Percentiles rank a stretch among this genome's conserved stretches.
Evolutionary conservation across 129 eudicot genomes (phyloP).

Genomic region (Lonicera japonica): DNA sequence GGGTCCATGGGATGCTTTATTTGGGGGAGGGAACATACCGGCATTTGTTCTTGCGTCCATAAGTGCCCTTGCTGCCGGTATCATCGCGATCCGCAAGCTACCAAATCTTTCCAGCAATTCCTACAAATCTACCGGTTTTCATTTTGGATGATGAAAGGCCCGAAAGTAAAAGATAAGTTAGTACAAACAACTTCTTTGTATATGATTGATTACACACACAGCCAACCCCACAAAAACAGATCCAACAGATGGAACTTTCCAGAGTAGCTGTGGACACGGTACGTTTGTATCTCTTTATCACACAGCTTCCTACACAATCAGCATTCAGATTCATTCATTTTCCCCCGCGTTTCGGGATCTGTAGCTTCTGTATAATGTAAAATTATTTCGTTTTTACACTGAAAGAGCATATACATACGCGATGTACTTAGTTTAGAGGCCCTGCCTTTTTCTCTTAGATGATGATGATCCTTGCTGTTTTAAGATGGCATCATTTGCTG

Average conservation of each 20-base stretch:
- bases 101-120: constrained; percentile 62
- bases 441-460: no score
- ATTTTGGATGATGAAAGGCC: constrained; percentile 52
- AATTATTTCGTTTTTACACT: no score
- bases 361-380: constrained; percentile 21
- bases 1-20: constrained; percentile 97
- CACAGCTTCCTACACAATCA: constrained; percentile 10
- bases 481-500: no score
- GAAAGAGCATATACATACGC: no score
- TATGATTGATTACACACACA: constrained; percentile 1
- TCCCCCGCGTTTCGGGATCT: constrained; percentile 9
- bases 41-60: constrained; percentile 91
- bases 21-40: constrained; percentile 95
- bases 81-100: constrained; percentile 62
- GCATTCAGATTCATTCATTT: constrained; percentile 19
- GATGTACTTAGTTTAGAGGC: no score
- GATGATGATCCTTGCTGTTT: no score
- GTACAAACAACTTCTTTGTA: constrained; percentile 8
- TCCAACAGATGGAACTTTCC: constrained; percentile 2
- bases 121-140: constrained; percentile 60
- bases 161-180: no score
- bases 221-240: constrained; percentile 12
- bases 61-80: constrained; percentile 74
- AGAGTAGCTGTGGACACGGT: constrained; percentile 6
- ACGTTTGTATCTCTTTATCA: constrained; percentile 3